Conservation (phyloP, 2,329 filamentous ascomycete species). For the Penicillium sp. region DNA sequence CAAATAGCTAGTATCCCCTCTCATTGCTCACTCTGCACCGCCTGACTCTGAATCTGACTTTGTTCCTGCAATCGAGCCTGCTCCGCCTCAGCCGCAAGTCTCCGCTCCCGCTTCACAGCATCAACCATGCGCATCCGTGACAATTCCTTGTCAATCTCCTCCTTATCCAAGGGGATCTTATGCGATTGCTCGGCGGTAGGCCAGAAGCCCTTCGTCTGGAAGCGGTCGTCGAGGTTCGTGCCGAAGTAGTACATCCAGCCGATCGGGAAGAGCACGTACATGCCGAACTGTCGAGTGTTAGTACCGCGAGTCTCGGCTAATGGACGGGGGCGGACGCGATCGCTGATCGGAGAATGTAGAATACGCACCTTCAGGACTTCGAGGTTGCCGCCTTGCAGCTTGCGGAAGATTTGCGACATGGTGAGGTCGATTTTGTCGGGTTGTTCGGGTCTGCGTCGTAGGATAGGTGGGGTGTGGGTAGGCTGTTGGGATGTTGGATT, state of each 20-base stretch:
- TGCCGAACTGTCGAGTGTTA: slow-evolving; percentile 67
- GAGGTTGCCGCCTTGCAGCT: slow-evolving; percentile 78
- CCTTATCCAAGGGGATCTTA: slow-evolving; percentile 51
- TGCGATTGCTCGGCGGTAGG: slow-evolving; percentile 61
- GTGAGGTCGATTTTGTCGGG: slow-evolving; percentile 11
- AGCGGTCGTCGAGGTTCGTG: slow-evolving; percentile 91
- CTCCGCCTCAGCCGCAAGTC: slow-evolving; percentile 35
- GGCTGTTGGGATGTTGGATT: neutral
- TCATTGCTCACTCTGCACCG: slow-evolving; percentile 20
- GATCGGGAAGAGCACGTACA: slow-evolving; percentile 98
- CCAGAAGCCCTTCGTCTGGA: slow-evolving; percentile 90
- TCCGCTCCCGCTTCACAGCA: slow-evolving; percentile 47
- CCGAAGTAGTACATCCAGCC: slow-evolving; percentile 99
- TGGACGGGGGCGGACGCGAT: too few species aligned
- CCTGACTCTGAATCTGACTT: slow-evolving; percentile 16
- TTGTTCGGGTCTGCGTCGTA: neutral
- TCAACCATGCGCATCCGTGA: slow-evolving; percentile 59
- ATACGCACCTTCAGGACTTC: slow-evolving; percentile 83
- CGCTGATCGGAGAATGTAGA: neutral
- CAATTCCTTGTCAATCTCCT: slow-evolving; percentile 71
- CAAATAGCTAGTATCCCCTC: neutral
- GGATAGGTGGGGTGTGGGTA: too few species aligned
- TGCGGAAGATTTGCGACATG: slow-evolving; percentile 44
- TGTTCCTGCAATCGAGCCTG: slow-evolving; percentile 25
- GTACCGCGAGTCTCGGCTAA: neutral